A percentile compares a stretch with the other conserved stretches of the same genome.
Evolutionary conservation across 352 stramenopile genomes (phyloP).

Genomic region (Phytophthora foliorum): DNA sequence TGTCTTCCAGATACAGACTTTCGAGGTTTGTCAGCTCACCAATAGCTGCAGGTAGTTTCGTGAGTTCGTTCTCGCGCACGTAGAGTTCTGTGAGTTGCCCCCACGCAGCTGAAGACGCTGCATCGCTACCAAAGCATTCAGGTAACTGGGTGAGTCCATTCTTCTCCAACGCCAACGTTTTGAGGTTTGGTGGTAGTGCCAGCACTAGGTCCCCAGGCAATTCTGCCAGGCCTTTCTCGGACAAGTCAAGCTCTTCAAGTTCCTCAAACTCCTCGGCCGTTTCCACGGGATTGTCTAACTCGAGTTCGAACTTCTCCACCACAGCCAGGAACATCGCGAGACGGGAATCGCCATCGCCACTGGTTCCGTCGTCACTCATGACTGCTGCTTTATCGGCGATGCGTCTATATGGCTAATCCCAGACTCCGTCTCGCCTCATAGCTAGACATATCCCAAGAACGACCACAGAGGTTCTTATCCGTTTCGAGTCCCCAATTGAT

Average conservation of each 20-base stretch:
- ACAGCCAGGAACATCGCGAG: constrained; percentile 64
- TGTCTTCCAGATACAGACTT: constrained; percentile 90
- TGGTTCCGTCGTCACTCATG: constrained; percentile 65
- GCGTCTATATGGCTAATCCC: constrained; percentile 21
- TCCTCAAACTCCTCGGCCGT: constrained; percentile 70
- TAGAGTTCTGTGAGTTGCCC: constrained; percentile 85
- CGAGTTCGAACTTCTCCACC: constrained; percentile 76
- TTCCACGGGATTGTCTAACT: constrained; percentile 75
- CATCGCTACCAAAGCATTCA: constrained; percentile 49
- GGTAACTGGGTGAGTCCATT: constrained; percentile 69
- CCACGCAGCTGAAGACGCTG: constrained; percentile 35
- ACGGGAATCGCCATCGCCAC: constrained; percentile 36
- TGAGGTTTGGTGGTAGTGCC: constrained; percentile 66
- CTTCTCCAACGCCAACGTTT: constrained; percentile 85
- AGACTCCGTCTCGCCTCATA: constrained; percentile 23
- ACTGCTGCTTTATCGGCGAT: constrained; percentile 14
- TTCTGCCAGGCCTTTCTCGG: constrained; percentile 74
- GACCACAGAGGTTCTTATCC: constrained; percentile 19
- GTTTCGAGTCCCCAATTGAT: constrained; percentile 24
- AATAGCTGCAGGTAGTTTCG: constrained; percentile 58
- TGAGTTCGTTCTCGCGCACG: constrained; percentile 81
- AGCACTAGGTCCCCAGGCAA: constrained; percentile 64
- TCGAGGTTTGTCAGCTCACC: constrained; percentile 71
- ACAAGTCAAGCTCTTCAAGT: constrained; percentile 87
- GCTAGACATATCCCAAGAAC: constrained; percentile 16